Evolutionary conservation across 2,329 filamentous ascomycete species (phyloP).

Genomic region (Chaetomiaceae sp.): DNA sequence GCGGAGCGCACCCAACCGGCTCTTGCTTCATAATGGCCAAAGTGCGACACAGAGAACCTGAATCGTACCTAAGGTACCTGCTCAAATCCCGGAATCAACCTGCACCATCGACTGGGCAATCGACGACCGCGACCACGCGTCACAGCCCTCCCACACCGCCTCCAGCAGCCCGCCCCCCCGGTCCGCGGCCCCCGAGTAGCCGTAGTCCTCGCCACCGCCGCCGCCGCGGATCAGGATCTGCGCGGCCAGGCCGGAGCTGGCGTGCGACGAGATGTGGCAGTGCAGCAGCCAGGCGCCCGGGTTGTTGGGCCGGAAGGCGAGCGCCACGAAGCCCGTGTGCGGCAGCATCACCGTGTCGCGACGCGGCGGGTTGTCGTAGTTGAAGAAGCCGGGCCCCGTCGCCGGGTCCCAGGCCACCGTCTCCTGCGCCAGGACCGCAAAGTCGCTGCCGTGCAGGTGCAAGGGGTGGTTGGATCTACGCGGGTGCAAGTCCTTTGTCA

Average conservation of each 20-base stretch:
- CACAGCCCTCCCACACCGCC: too few species aligned
- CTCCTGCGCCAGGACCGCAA: constrained; percentile 8
- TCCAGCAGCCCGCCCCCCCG: too few species aligned
- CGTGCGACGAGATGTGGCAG: constrained; percentile 10
- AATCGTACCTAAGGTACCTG: too few species aligned
- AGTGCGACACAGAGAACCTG: too few species aligned
- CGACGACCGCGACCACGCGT: too few species aligned
- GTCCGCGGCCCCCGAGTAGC: too few species aligned
- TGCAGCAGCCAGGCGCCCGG: constrained; percentile 18
- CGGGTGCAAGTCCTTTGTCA: too few species aligned
- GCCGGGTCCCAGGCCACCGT: background rate
- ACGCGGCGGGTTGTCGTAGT: constrained; percentile 10
- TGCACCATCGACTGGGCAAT: too few species aligned
- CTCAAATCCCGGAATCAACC: too few species aligned
- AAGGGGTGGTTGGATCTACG: constrained; percentile 7
- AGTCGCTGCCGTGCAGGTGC: constrained; percentile 16
- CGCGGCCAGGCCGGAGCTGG: background rate
- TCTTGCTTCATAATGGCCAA: too few species aligned
- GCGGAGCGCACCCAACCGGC: too few species aligned
- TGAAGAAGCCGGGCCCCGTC: background rate
- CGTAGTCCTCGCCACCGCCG: too few species aligned
- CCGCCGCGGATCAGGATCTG: background rate
- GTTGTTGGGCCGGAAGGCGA: constrained; percentile 18
- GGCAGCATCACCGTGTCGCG: constrained; percentile 16
- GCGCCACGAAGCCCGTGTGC: constrained; percentile 8